Conservation (phyloP, 192 early-diverging fungal species). For the Coemansia sp. region DNA sequence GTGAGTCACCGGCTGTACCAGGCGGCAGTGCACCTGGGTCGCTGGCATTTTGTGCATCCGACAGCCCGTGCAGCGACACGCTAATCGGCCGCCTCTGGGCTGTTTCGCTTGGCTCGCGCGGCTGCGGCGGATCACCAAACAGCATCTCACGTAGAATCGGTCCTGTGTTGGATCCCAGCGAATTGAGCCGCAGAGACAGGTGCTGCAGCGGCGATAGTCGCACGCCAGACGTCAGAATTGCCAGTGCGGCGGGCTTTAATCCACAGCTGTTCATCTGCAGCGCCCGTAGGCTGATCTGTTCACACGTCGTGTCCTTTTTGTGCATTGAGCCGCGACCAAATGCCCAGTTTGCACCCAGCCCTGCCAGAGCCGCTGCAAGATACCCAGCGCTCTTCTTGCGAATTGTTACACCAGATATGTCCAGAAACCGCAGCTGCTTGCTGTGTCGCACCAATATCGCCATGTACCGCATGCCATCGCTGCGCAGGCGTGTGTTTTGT, state of each 20-base stretch:
- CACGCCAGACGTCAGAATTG: constrained; percentile 53
- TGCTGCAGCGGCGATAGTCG: constrained; percentile 50
- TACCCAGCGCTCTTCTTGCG: constrained; percentile 68
- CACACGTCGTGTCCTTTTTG: constrained; percentile 29
- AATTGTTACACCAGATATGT: constrained; percentile 67
- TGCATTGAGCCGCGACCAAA: constrained; percentile 50
- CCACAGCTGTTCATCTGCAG: constrained; percentile 57
- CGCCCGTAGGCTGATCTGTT: constrained; percentile 41
- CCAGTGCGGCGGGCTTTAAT: constrained; percentile 47
- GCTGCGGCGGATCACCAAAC: constrained; percentile 48
- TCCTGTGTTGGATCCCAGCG: constrained; percentile 36
- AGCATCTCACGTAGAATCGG: constrained; percentile 52
- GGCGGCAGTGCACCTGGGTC: constrained; percentile 12
- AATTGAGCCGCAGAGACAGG: constrained; percentile 45
- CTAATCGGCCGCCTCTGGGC: constrained; percentile 37
- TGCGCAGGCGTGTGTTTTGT: constrained; percentile 66
- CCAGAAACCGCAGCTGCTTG: constrained; percentile 59
- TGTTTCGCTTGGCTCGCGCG: constrained; percentile 10
- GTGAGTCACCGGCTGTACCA: constrained; percentile 17
- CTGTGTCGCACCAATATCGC: constrained; percentile 74
- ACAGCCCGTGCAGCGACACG: constrained; percentile 47
- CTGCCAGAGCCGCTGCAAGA: constrained; percentile 63
- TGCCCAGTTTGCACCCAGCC: constrained; percentile 45
- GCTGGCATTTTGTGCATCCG: constrained; percentile 36
- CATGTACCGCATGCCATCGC: constrained; percentile 72